phyloP scores from a whole-genome alignment of 257 asterid species.

The Nicotiana paniculata region DNA sequence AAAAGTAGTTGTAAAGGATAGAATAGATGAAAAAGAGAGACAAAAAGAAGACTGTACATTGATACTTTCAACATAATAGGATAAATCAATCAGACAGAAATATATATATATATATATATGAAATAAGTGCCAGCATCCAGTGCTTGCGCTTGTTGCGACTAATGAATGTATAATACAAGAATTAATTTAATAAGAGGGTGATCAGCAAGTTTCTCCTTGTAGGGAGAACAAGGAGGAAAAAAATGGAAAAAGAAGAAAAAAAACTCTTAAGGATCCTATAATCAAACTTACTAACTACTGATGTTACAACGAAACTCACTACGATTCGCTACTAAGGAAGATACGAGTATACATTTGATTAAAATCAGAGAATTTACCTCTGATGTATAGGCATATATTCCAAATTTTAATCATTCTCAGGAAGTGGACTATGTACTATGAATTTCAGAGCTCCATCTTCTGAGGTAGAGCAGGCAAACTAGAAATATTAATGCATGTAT shows the following conservation, averaged over 20 bases:
- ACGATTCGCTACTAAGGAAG: conserved; percentile 25
- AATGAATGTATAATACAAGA: conserved; percentile 30
- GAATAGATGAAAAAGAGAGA: too few relatives aligned
- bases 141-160: conserved; percentile 9
- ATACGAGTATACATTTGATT: conserved; percentile 20
- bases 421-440: conserved; percentile 26
- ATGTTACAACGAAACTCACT: conserved; percentile 29
- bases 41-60: background rate
- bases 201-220: conserved; percentile 9
- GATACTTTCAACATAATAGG: background rate
- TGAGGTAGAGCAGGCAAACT: background rate
- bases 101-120: background rate
- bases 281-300: conserved; percentile 26
- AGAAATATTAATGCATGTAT: conserved; percentile 7
- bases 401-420: conserved; percentile 22
- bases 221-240: background rate
- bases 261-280: conserved; percentile 23
- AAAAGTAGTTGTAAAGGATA: background rate
- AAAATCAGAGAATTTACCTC: conserved; percentile 34
- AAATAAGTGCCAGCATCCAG: background rate
- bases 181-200: conserved; percentile 17
- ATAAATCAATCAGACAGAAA: background rate
- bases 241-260: conserved; percentile 3
- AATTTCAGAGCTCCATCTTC: conserved; percentile 23
- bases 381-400: conserved; percentile 23